These are phyloP conservation scores for Leccinum disarticulatum DNA, from an alignment of 768 basidiomycete genomes.

Conservation along the genomic window DNA sequence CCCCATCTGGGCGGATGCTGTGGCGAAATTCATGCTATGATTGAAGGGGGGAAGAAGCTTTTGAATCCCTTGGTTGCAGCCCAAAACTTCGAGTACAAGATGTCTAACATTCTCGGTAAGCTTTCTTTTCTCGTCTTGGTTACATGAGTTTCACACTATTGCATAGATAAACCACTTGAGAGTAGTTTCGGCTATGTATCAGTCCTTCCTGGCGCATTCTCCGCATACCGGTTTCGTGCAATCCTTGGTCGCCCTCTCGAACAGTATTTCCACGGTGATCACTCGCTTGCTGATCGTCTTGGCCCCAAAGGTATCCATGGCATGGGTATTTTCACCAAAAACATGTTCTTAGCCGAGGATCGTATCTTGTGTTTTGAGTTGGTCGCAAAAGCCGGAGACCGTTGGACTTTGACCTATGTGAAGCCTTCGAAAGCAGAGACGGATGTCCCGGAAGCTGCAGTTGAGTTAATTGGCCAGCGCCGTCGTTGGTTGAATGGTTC, in stretches of 20 bases:
- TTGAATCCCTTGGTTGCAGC: slow-evolving; percentile 91
- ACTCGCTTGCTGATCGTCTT: slow-evolving; percentile 86
- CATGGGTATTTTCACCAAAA: slow-evolving; percentile 96
- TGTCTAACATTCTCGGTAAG: slow-evolving; percentile 91
- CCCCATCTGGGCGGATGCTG: slow-evolving; percentile 81
- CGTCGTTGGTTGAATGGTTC: slow-evolving; percentile 94
- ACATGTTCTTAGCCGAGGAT: slow-evolving; percentile 90
- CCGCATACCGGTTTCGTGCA: slow-evolving; percentile 87
- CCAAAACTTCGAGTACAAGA: slow-evolving; percentile 98
- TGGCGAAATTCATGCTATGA: slow-evolving; percentile 97
- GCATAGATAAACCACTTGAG: slow-evolving; percentile 85
- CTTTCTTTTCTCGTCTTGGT: neutral
- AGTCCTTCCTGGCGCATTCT: slow-evolving; percentile 95
- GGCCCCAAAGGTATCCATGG: slow-evolving; percentile 93
- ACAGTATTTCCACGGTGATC: slow-evolving; percentile 87
- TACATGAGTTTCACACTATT: slow-evolving; percentile 8
- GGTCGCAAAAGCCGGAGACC: slow-evolving; percentile 83
- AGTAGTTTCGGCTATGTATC: slow-evolving; percentile 96
- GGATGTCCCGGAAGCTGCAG: slow-evolving; percentile 91
- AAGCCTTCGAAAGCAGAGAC: slow-evolving; percentile 97
- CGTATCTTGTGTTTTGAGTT: slow-evolving; percentile 97
- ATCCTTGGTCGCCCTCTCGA: slow-evolving; percentile 86
- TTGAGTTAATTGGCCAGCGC: slow-evolving; percentile 92
- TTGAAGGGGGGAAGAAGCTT: slow-evolving; percentile 87
- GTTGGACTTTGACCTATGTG: slow-evolving; percentile 89